These are phyloP conservation scores for Vaucheria bursata DNA, from an alignment of 352 stramenopile genomes.

Conservation along the genomic window DNA sequence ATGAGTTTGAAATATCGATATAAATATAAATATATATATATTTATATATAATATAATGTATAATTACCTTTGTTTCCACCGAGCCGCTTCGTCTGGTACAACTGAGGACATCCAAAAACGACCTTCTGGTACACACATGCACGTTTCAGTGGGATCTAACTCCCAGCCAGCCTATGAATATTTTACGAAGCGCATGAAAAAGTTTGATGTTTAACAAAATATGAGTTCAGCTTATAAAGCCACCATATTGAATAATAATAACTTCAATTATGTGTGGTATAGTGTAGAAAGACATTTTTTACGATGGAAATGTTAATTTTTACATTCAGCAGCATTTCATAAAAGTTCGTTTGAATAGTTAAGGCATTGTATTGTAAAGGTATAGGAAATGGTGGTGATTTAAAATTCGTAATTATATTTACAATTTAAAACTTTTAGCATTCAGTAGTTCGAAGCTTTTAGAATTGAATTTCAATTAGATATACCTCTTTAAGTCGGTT, in stretches of 20 bases:
- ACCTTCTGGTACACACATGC: background rate
- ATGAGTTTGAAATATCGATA: background rate
- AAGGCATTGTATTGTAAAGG: background rate
- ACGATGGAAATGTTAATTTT: background rate
- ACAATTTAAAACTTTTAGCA: background rate
- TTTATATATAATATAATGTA: background rate
- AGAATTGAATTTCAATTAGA: background rate
- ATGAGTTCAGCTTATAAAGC: background rate
- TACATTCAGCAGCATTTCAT: background rate
- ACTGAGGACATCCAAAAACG: constrained; percentile 31
- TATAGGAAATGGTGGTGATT: background rate
- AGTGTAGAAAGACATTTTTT: background rate
- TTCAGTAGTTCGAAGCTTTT: background rate
- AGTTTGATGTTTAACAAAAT: background rate
- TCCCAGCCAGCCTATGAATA: background rate
- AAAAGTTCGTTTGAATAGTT: background rate
- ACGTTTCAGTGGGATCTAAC: background rate
- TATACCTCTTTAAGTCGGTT: background rate
- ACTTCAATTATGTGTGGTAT: background rate
- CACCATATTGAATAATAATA: background rate
- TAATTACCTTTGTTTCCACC: constrained; percentile 6
- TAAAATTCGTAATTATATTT: background rate
- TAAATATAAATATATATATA: background rate
- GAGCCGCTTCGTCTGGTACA: constrained; percentile 22
- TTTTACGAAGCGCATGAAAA: background rate